These are phyloP conservation scores for Debaryomyces coudertii DNA, from an alignment of 1,139 yeast species.

Conservation along the genomic window DNA sequence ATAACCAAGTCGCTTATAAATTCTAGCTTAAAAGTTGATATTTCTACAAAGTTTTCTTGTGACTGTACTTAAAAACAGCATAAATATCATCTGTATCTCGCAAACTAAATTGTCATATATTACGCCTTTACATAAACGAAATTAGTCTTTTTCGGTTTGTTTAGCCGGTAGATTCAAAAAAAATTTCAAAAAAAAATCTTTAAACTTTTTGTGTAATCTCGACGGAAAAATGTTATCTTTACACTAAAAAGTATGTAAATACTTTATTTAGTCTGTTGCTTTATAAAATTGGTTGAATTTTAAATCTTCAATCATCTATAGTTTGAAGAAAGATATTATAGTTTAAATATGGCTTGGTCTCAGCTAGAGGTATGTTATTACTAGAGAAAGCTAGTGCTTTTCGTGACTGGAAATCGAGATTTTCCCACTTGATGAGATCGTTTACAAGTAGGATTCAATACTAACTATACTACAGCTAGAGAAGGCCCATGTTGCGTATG, in stretches of 20 bases:
- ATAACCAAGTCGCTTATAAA: neutral
- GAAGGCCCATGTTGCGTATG: constrained; percentile 83
- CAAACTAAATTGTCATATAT: too few relatives aligned
- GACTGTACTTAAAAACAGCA: neutral
- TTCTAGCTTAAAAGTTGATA: neutral
- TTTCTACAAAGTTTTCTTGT: neutral
- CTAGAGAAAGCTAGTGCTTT: neutral
- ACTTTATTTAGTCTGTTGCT: too few relatives aligned
- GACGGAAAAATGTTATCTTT: neutral
- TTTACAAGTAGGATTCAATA: constrained; percentile 3
- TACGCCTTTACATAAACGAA: too few relatives aligned
- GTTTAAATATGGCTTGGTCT: constrained; percentile 37
- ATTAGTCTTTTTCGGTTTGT: too few relatives aligned
- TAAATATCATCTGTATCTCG: neutral
- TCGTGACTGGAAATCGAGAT: neutral
- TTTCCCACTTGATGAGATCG: constrained; percentile 3
- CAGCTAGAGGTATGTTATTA: constrained; percentile 41
- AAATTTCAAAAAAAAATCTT: neutral
- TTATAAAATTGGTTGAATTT: neutral
- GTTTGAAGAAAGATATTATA: neutral
- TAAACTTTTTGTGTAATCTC: neutral
- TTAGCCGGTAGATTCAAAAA: neutral
- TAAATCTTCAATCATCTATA: neutral
- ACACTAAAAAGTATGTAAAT: neutral
- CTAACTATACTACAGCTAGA: constrained; percentile 29